Conservation (phyloP, 2,329 filamentous ascomycete species). For the Microdochium paspali region DNA sequence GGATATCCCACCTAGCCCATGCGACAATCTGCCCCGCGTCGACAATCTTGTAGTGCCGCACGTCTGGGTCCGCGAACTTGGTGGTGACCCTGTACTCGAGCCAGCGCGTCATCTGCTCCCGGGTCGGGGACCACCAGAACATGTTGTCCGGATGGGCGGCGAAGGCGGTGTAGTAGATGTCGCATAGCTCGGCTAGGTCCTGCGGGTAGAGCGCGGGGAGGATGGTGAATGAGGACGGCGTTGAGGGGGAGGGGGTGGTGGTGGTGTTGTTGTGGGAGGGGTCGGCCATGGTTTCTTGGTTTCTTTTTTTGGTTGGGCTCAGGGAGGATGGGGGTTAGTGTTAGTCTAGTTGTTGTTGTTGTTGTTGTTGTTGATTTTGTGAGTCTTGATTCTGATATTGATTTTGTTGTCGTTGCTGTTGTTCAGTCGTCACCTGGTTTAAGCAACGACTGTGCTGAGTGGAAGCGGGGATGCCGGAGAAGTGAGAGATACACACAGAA, state of each 20-base stretch:
- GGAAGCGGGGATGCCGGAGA: too few relatives aligned
- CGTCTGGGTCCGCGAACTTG: constrained; percentile 16
- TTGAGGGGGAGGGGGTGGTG: not conserved
- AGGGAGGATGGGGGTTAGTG: too few relatives aligned
- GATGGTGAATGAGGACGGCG: constrained; percentile 9
- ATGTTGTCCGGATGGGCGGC: constrained; percentile 11
- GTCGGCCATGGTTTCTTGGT: too few relatives aligned
- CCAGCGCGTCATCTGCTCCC: constrained; percentile 16
- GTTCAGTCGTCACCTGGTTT: too few relatives aligned
- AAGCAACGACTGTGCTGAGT: too few relatives aligned
- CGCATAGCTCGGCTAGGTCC: constrained; percentile 17
- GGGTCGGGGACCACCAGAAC: constrained; percentile 18
- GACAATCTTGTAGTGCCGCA: constrained; percentile 22
- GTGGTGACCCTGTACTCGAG: constrained; percentile 14
- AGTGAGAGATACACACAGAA: too few relatives aligned
- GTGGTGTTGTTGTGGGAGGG: too few relatives aligned
- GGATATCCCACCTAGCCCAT: constrained; percentile 23
- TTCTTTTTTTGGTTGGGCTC: too few relatives aligned
- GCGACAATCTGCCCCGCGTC: constrained; percentile 18
- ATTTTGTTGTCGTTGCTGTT: not conserved
- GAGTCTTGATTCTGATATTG: not conserved
- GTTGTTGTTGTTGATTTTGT: not conserved
- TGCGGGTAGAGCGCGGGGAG: constrained; percentile 10
- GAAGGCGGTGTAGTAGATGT: constrained; percentile 18
- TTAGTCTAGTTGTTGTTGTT: not conserved